Evolutionary conservation across 805 yeast species (phyloP).

Genomic region (Pichia deserticola): DNA sequence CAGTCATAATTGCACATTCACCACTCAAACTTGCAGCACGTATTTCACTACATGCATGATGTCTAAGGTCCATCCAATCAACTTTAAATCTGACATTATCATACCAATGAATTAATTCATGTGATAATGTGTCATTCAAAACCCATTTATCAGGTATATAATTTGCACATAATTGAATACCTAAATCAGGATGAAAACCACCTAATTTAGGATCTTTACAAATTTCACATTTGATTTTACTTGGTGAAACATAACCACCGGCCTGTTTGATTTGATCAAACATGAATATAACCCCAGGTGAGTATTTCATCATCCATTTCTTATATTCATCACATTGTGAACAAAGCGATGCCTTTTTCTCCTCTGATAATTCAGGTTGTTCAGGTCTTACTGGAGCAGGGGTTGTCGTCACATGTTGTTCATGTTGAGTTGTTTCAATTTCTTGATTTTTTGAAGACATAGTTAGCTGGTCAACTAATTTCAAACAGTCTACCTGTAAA

Average conservation of each 20-base stretch:
- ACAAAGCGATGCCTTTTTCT: constrained; percentile 39
- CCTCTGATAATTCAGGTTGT: constrained; percentile 1
- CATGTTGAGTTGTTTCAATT: not conserved
- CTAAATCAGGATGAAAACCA: constrained; percentile 87
- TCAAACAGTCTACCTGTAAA: no score
- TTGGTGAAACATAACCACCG: constrained; percentile 39
- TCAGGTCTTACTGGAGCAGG: not conserved
- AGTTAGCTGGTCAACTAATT: no score
- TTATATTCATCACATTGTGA: constrained; percentile 62
- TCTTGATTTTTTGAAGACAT: no score
- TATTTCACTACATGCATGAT: constrained; percentile 96
- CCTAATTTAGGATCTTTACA: constrained; percentile 85
- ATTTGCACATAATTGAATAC: constrained; percentile 83
- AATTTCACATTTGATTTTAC: constrained; percentile 65
- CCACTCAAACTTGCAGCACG: constrained; percentile 91
- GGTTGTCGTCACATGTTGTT: constrained; percentile 5
- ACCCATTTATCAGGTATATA: constrained; percentile 67
- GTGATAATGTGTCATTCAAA: constrained; percentile 84
- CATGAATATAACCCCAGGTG: constrained; percentile 87
- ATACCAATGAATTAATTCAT: constrained; percentile 89
- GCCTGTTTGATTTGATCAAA: constrained; percentile 69
- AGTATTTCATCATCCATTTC: constrained; percentile 71
- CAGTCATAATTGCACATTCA: constrained; percentile 87
- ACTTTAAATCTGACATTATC: constrained; percentile 85
- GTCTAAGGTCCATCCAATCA: constrained; percentile 76